Evolutionary conservation across 768 basidiomycete genomes (phyloP), one percentile per base, ranked within the genome.

Genomic region (Lyophyllum semitale): DNA sequence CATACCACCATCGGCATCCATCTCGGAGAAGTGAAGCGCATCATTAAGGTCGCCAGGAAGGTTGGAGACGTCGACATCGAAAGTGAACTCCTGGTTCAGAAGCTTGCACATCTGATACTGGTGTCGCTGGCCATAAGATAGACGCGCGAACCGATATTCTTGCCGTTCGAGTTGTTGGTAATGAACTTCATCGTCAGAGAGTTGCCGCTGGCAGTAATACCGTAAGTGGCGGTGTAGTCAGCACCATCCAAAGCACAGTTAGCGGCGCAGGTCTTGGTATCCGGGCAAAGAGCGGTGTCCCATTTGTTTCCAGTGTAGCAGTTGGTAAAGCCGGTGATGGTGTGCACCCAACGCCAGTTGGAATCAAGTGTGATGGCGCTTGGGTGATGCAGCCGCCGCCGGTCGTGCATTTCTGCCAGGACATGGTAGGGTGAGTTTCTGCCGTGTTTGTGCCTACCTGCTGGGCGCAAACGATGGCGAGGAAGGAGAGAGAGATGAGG

Each of bases 231-330:
- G 4, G 67, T 27, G 73, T 80, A 80, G 65, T 79, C 75, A 22
- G 78, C 79, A 61, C 77, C 76, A 42, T 79, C 76, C 61, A 77
- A 63, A 18, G 73, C 74, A 42, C 76, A 77, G 61, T 72, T 73
- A 17, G 56, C 8, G 9, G 81, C 77, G 65, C 82, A 84, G 48
- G 78, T 78, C 15, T 66, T 65, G 27, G 70, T 67, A 61, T 79
- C 76, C 33, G 81, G 76, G 73, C 83, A 85, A 44, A 82, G 66
- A 12, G 77, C 71, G 8, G 72, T 56, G 69, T 84, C 73, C 81
- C 82, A 85, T 15, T 73, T 67, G 73, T 84, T 83, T 18, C 83
- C 82, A 56, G 78, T 82, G 74, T 83, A 83, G 65, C 82, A 77
- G 68, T 75, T 75, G 54, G 68, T 72, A 68, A 69, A 68, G 35